These are phyloP conservation scores for Penicillium janthinellum DNA, from an alignment of 2,329 filamentous ascomycete species.

Conservation along the genomic window DNA sequence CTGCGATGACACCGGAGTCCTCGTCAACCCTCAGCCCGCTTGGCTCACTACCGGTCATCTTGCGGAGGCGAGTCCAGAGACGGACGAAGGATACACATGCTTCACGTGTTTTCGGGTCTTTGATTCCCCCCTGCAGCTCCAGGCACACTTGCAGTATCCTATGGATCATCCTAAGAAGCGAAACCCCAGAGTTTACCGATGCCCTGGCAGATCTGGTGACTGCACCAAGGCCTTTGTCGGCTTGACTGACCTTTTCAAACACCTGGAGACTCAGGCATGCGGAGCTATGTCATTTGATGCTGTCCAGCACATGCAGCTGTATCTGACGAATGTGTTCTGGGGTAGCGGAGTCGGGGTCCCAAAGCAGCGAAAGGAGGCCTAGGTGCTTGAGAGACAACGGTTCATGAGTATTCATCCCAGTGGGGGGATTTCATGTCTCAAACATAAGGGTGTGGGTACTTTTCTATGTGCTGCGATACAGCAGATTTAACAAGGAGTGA, in stretches of 20 bases:
- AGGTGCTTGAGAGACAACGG: no score
- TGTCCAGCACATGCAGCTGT: background rate
- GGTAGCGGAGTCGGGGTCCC: background rate
- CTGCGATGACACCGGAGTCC: background rate
- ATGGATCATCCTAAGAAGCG: background rate
- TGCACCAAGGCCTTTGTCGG: background rate
- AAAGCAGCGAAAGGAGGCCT: background rate
- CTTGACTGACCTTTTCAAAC: background rate
- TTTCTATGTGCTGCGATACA: background rate
- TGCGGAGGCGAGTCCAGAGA: background rate
- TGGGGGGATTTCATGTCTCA: background rate
- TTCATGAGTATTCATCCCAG: no score
- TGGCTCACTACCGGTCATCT: background rate
- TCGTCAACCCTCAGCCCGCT: background rate
- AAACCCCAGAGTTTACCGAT: background rate
- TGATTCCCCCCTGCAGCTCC: background rate
- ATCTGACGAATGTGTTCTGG: background rate
- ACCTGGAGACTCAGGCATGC: background rate
- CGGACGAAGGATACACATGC: background rate
- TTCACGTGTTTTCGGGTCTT: background rate
- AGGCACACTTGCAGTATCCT: background rate
- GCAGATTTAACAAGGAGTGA: background rate
- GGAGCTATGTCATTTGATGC: background rate
- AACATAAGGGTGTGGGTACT: background rate
- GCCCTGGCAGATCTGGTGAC: background rate